A percentile compares a stretch with the other conserved stretches of the same genome.
phyloP scores from a whole-genome alignment of 106 monocot genomes.

The Dioscorea dumetorum region DNA sequence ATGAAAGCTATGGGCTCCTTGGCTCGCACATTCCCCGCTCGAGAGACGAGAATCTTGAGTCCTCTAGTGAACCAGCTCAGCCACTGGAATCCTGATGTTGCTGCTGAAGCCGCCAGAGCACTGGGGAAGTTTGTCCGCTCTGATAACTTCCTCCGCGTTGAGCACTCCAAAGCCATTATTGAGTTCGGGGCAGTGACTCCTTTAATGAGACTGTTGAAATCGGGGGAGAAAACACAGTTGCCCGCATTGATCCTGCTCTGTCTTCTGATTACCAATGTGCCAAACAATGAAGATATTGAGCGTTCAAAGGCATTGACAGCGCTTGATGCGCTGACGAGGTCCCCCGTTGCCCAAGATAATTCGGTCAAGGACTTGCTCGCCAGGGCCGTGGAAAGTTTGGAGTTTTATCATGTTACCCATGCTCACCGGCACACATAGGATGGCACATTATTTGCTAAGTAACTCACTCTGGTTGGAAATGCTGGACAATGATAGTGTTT shows the following conservation, averaged over 20 bases:
- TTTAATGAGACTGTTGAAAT: conserved; percentile 33
- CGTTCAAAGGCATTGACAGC: conserved; percentile 24
- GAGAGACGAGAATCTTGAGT: conserved; percentile 34
- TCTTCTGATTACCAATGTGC: conserved; percentile 36
- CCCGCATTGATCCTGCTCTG: conserved; percentile 39
- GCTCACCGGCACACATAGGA: conserved; percentile 6
- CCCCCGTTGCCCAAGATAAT: conserved; percentile 27
- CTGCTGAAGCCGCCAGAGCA: conserved; percentile 36
- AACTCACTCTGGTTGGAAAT: no score
- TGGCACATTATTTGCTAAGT: no score
- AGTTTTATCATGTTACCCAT: conserved; percentile 38
- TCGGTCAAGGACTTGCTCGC: conserved; percentile 43
- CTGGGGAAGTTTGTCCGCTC: conserved; percentile 46
- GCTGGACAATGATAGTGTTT: no score
- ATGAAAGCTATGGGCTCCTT: conserved; percentile 50
- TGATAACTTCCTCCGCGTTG: conserved; percentile 38
- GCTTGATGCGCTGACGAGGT: conserved; percentile 22
- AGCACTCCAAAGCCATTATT: conserved; percentile 56
- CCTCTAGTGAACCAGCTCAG: conserved; percentile 45
- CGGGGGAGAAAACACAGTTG: conserved; percentile 48
- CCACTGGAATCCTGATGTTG: conserved; percentile 46
- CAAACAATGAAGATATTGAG: conserved; percentile 42
- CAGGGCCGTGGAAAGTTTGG: conserved; percentile 41
- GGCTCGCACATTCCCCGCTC: conserved; percentile 41
- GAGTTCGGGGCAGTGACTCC: conserved; percentile 32